Conservation (phyloP, 2,329 filamentous ascomycete genomes). For the Periconia digitata region DNA sequence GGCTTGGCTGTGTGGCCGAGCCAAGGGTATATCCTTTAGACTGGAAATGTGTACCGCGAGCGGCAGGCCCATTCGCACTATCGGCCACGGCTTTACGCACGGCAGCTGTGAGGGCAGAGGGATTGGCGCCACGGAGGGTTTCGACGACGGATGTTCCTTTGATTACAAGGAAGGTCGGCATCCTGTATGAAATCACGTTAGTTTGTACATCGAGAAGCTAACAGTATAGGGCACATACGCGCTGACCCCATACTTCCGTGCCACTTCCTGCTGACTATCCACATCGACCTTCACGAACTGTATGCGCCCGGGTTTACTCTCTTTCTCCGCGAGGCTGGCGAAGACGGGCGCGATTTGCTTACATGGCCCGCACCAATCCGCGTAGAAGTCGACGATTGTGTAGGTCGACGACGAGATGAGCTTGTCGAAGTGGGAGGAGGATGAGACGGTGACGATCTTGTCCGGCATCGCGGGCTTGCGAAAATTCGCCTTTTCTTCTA, state of each 20-base stretch:
- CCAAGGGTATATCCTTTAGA: constrained; percentile 49
- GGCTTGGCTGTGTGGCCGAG: constrained; percentile 26
- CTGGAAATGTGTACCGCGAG: constrained; percentile 38
- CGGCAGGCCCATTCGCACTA: constrained; percentile 39
- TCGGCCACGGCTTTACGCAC: constrained; percentile 49
- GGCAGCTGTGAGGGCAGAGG: constrained; percentile 50
- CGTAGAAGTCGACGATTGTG: constrained; percentile 56
- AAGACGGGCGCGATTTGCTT: constrained; percentile 56
- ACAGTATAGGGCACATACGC: constrained; percentile 47
- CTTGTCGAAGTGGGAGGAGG: constrained; percentile 37
- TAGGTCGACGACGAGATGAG: constrained; percentile 39
- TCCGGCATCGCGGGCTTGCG: constrained; percentile 25
- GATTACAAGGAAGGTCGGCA: constrained; percentile 54
- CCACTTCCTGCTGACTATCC: constrained; percentile 54
- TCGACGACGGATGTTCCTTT: constrained; percentile 48
- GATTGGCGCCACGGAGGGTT: constrained; percentile 52
- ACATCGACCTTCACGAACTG: constrained; percentile 60
- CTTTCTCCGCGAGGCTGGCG: constrained; percentile 53
- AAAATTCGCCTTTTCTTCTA: no score
- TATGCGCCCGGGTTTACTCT: constrained; percentile 49
- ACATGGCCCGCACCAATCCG: constrained; percentile 61
- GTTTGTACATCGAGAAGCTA: not conserved
- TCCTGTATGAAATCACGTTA: constrained; percentile 30
- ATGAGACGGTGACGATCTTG: constrained; percentile 36
- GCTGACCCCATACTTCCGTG: constrained; percentile 52